Percentiles rank a stretch among this genome's conserved stretches.
Evolutionary conservation across 2,329 filamentous ascomycete species (phyloP).

Genomic region (Microthyrium microscopicum): DNA sequence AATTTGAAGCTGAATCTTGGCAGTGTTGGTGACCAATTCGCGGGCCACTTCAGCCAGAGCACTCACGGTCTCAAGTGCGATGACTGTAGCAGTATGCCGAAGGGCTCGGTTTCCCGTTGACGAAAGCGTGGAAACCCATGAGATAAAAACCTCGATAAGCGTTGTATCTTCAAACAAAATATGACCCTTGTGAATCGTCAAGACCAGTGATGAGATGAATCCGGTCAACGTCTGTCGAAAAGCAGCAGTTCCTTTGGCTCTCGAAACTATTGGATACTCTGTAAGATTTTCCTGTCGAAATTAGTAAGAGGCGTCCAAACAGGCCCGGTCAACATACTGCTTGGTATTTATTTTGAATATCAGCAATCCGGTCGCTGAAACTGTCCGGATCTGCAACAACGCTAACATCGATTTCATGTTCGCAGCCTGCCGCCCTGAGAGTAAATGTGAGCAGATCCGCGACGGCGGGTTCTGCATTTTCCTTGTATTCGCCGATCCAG

Average conservation of each 20-base stretch:
- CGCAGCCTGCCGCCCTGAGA: constrained; percentile 58
- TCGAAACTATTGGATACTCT: constrained; percentile 84
- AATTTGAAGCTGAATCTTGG: constrained; percentile 60
- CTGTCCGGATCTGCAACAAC: constrained; percentile 86
- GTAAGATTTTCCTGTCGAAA: constrained; percentile 49
- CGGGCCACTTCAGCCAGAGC: constrained; percentile 59
- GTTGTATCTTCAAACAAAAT: constrained; percentile 59
- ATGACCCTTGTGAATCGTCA: constrained; percentile 65
- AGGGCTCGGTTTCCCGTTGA: constrained; percentile 78
- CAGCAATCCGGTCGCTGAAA: constrained; percentile 56
- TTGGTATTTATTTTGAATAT: constrained; percentile 80
- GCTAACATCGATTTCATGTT: constrained; percentile 58
- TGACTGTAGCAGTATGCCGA: constrained; percentile 80
- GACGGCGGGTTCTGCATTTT: constrained; percentile 37
- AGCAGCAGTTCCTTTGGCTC: constrained; percentile 45
- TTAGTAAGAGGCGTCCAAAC: constrained; percentile 1
- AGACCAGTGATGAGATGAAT: constrained; percentile 65
- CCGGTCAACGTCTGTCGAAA: constrained; percentile 64
- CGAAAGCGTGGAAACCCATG: constrained; percentile 85
- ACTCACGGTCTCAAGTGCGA: constrained; percentile 63
- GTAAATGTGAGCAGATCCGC: constrained; percentile 46
- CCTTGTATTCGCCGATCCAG: constrained; percentile 40
- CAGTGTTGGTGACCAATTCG: constrained; percentile 53
- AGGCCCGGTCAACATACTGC: constrained; percentile 35
- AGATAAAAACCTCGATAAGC: constrained; percentile 73